Percentiles rank a stretch among this genome's conserved stretches.
These are phyloP conservation scores for Otatea glauca DNA, from an alignment of 176 grass and related monocot genomes.

Conservation along the genomic window DNA sequence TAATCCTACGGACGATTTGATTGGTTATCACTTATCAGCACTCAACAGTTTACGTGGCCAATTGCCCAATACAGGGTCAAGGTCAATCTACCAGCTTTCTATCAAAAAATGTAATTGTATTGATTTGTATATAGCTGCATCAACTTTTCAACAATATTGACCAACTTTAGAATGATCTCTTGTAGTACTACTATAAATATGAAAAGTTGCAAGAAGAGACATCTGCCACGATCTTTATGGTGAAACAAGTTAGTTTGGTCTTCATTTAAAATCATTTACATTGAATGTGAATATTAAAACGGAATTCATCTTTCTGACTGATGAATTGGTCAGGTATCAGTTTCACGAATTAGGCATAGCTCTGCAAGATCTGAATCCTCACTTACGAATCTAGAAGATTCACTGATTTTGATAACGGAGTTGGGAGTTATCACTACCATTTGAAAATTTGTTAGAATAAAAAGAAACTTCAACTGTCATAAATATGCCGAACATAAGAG, in stretches of 20 bases:
- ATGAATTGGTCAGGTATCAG: neutral
- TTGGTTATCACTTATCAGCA: conserved; percentile 1
- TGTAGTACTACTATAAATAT: neutral
- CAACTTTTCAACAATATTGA: neutral
- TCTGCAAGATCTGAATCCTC: neutral
- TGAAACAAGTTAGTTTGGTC: conserved; percentile 16
- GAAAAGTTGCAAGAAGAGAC: neutral
- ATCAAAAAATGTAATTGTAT: neutral
- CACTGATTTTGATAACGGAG: neutral
- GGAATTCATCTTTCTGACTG: conserved; percentile 30
- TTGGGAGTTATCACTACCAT: conserved; percentile 5
- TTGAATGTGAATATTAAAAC: conserved; percentile 12
- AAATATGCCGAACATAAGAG: neutral
- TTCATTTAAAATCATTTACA: neutral
- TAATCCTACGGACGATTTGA: neutral
- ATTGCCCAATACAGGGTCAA: neutral
- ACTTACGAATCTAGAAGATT: neutral
- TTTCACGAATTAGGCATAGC: conserved; percentile 2
- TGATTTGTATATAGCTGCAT: neutral
- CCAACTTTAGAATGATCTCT: neutral
- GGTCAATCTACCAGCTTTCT: conserved; percentile 34
- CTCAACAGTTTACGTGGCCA: conserved; percentile 8
- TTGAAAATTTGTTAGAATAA: neutral
- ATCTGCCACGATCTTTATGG: neutral
- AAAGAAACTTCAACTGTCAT: neutral